Evolutionary conservation across 176 grass and related monocot genomes (phyloP), one percentile per base, ranked within the genome.

Genomic region (Elymus sibiricus): DNA sequence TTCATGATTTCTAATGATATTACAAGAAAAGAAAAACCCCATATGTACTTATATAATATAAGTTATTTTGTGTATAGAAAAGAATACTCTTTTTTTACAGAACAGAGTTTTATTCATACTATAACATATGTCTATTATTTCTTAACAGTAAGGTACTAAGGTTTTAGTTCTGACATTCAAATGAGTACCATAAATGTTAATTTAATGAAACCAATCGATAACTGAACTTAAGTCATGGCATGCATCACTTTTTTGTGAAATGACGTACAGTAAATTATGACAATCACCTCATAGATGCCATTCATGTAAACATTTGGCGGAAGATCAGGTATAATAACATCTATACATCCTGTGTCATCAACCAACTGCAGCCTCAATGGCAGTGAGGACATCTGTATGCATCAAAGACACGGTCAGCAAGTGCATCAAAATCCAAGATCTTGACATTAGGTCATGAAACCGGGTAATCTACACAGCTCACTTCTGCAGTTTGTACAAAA

Each of bases 261-360:
- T 77, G 58, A 16, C 81, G 9, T 25, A 72, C 9, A 56, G 34
- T 53, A 70, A 71, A 47, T n/a, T 24, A 74, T 47, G 24, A 42
- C 16, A 24, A 83, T 85, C 44, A 98, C 96, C 96, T 98, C 92
- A 90, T 91, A 98, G 46, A 94, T 89, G 15, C 84, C 83, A 16
- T 92, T 79, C 64, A 85, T 47, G 82, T 62, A 78, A 75, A 77
- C 28, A 92, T 91, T 82, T 9, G 59, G 66, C 5, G 82, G 86
- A 53, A 94, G 79, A 94, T 98, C 93, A 63, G 88, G 93, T 92
- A 98, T 85, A 38, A 94, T 17, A 49, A 94, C 73, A 82, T 95
- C 91, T 72, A 98, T 21, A 74, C 70, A 84, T 74, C 93, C 92
- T 40, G 96, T 95, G 66, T 92, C 92, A 92, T 98, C 96, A 82